Evolutionary conservation across 106 monocot genomes (phyloP).

Genomic region (Allium sativum): DNA sequence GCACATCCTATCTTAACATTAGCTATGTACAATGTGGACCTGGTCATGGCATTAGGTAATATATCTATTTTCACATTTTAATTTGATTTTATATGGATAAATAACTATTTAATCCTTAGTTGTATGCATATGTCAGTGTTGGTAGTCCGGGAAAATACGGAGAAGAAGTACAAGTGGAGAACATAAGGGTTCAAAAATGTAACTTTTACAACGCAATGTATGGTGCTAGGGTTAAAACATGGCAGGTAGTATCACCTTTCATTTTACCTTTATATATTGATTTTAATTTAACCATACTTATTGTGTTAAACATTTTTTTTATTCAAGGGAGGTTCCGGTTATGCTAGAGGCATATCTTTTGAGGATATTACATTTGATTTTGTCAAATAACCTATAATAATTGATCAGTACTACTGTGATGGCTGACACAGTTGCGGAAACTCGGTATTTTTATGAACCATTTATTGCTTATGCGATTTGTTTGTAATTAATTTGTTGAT

Average conservation of each 20-base stretch:
- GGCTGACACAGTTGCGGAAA: not conserved
- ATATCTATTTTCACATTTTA: not conserved
- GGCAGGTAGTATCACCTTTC: slow-evolving; percentile 2
- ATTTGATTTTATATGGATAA: not conserved
- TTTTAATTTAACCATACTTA: not conserved
- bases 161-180: not conserved
- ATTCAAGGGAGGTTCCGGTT: slow-evolving; percentile 9
- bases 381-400: not conserved
- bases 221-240: slow-evolving; percentile 11
- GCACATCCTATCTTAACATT: slow-evolving; percentile 1
- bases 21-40: not conserved
- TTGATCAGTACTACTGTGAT: slow-evolving; percentile 11
- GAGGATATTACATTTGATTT: slow-evolving; percentile 8
- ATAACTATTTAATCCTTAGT: not conserved
- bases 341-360: slow-evolving; percentile 5
- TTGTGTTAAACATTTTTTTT: not conserved
- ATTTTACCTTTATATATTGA: not conserved
- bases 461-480: not conserved
- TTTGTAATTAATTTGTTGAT: not conserved
- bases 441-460: not conserved
- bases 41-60: slow-evolving; percentile 10
- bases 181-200: not conserved
- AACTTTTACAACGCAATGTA: not conserved
- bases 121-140: not conserved
- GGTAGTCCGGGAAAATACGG: slow-evolving; percentile 2